These are phyloP conservation scores for Cladosporium sp. DNA, from an alignment of 2,329 filamentous ascomycete species.

Conservation along the genomic window DNA sequence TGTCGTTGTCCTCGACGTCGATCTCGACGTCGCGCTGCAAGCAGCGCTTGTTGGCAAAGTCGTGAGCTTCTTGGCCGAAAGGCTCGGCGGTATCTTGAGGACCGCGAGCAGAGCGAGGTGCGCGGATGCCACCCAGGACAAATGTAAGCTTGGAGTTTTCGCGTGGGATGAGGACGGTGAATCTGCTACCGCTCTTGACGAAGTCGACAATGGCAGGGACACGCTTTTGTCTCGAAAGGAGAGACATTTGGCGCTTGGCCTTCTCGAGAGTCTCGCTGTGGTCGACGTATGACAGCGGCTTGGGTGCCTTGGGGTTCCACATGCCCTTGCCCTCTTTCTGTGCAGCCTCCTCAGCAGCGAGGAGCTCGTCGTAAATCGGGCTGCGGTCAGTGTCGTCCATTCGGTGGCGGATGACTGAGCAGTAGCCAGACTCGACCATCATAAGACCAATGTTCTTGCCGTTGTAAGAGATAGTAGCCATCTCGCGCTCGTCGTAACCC, in stretches of 20 bases:
- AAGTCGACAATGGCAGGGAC: slow-evolving; percentile 93
- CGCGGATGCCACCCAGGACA: slow-evolving; percentile 87
- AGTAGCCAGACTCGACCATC: slow-evolving; percentile 89
- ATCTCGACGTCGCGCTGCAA: slow-evolving; percentile 95
- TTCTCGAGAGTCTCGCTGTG: slow-evolving; percentile 91
- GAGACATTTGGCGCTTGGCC: slow-evolving; percentile 87
- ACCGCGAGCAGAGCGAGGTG: slow-evolving; percentile 78
- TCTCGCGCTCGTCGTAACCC: slow-evolving; percentile 90
- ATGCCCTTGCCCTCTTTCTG: slow-evolving; percentile 89
- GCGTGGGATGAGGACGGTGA: slow-evolving; percentile 84
- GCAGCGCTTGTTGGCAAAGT: slow-evolving; percentile 81
- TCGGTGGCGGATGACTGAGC: slow-evolving; percentile 88
- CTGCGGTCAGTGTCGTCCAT: slow-evolving; percentile 93
- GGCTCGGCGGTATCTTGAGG: slow-evolving; percentile 80
- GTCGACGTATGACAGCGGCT: slow-evolving; percentile 77
- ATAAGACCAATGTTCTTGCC: slow-evolving; percentile 81
- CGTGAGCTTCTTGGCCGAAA: slow-evolving; percentile 90
- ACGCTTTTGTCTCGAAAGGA: slow-evolving; percentile 84
- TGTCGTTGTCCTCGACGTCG: slow-evolving; percentile 91
- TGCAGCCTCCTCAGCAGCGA: slow-evolving; percentile 73
- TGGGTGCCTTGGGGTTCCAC: slow-evolving; percentile 86
- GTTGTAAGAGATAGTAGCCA: slow-evolving; percentile 79
- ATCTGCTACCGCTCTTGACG: slow-evolving; percentile 93
- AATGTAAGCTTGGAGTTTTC: slow-evolving; percentile 94
- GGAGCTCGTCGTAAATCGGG: slow-evolving; percentile 85